phyloP scores from a whole-genome alignment of 2,329 filamentous ascomycete genomes.

The Microcyclospora tardicrescens region DNA sequence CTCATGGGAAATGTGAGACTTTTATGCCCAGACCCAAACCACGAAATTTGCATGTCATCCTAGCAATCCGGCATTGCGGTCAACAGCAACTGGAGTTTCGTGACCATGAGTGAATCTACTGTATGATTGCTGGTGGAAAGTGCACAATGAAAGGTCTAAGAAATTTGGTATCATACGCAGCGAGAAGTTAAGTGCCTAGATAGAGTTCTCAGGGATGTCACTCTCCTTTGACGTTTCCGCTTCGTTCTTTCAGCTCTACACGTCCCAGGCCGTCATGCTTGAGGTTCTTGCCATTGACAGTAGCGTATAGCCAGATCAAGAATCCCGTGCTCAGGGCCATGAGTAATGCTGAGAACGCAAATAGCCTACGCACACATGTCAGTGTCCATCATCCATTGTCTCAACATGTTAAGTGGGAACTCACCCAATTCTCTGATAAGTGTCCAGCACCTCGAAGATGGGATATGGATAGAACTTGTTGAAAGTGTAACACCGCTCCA shows the following conservation, averaged over 20 bases:
- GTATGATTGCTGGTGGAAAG: too few relatives aligned
- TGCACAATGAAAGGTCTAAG: too few relatives aligned
- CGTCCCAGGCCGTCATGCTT: slow-evolving; percentile 2
- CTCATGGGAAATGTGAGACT: too few relatives aligned
- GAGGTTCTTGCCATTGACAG: slow-evolving; percentile 43
- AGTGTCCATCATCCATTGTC: neutral
- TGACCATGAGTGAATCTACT: too few relatives aligned
- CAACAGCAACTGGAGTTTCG: too few relatives aligned
- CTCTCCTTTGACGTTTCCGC: slow-evolving; percentile 16
- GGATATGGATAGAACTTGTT: slow-evolving; percentile 78
- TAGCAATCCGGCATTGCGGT: too few relatives aligned
- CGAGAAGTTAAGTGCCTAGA: too few relatives aligned
- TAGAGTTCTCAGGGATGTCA: slow-evolving; percentile 2
- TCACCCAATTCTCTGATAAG: slow-evolving; percentile 46
- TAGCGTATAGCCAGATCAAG: slow-evolving; percentile 58
- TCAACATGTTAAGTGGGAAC: neutral
- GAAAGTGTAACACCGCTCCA: slow-evolving; percentile 55
- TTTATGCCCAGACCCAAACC: too few relatives aligned
- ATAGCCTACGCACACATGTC: slow-evolving; percentile 33
- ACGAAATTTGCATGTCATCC: too few relatives aligned
- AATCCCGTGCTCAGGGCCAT: slow-evolving; percentile 59
- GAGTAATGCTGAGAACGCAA: slow-evolving; percentile 38
- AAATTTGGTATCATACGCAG: too few relatives aligned
- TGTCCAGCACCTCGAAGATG: slow-evolving; percentile 58
- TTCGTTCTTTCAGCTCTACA: slow-evolving; percentile 7